Evolutionary conservation across 257 asterid species (phyloP), one percentile per base, ranked within the genome.

Genomic region (Solanum arcanum): DNA sequence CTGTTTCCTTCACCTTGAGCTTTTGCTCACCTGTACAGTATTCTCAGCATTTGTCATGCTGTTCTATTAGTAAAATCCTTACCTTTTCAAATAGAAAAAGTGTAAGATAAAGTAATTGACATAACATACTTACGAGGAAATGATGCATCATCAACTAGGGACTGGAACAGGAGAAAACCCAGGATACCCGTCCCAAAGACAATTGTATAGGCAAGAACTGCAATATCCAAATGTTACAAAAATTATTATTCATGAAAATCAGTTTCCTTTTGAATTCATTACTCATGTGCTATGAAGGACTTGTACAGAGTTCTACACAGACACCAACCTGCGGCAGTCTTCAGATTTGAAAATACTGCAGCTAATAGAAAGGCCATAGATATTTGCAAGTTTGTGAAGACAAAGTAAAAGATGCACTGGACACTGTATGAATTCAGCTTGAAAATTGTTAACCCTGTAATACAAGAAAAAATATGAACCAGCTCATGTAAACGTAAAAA

Each of bases 381-480:
- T 72, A 91, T 91, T 69, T 90, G 91, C 90, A 91, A 88, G 82
- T 91, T 91, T 83, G 88, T 74, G 88, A 86, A 91, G 86, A 91
- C 72, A 85, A 91, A 85, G 73, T 91, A 91, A 81, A 90, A 91
- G 83, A 89, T 46, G 64, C 76, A 86, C 72, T 91, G 93, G 70
- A 91, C 86, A 64, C 68, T 12, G 6, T 80, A 87, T 15, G 91
- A 89, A 77, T 91, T 91, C 91, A 89, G 84, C 83, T 86, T 89
- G 88, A 91, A 90, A 89, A 86, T 37, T n/a, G 86, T 37, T 84
- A 87, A 13, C 75, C 92, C 92, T 90, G 92, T 86, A 85, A 64
- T 73, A 80, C 27, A 77, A 88, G 16, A 42, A 86, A 27, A 77
- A 35, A 72, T 14, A 31, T 84, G 86, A 83, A 60, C 87, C 52